Evolutionary conservation across 2,329 filamentous ascomycete species (phyloP).

Genomic region (Paraphaeosphaeria minitans): DNA sequence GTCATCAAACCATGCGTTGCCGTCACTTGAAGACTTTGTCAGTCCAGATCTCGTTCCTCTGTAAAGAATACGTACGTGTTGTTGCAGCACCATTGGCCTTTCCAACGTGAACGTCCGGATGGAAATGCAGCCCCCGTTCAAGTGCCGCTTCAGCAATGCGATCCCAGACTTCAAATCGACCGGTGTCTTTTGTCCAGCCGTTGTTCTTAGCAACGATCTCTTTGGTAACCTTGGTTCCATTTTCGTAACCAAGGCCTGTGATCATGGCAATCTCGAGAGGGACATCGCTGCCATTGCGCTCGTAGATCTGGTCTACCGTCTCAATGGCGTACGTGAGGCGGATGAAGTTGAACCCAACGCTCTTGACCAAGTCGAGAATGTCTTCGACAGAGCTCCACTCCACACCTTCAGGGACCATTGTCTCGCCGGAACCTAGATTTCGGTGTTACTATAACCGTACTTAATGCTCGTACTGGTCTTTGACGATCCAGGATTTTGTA

Average conservation of each 20-base stretch:
- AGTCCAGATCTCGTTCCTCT: no score
- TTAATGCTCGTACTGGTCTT: no score
- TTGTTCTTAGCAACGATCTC: constrained; percentile 46
- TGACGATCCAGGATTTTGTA: no score
- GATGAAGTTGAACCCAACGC: constrained; percentile 65
- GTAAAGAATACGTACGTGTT: constrained; percentile 14
- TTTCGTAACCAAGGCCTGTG: constrained; percentile 47
- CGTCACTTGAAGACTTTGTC: constrained; percentile 44
- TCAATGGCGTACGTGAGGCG: constrained; percentile 55
- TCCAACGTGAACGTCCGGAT: constrained; percentile 38
- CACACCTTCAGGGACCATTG: constrained; percentile 65
- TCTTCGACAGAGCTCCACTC: constrained; percentile 59
- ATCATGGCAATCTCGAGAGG: constrained; percentile 48
- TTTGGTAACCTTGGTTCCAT: constrained; percentile 48
- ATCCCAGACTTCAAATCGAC: constrained; percentile 47
- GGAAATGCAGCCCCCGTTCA: constrained; percentile 37
- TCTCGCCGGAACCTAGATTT: constrained; percentile 56
- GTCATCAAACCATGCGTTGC: constrained; percentile 64
- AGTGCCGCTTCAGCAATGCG: constrained; percentile 34
- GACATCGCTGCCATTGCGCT: constrained; percentile 46
- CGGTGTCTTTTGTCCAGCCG: constrained; percentile 45
- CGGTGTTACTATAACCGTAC: not conserved
- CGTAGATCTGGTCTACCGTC: constrained; percentile 50
- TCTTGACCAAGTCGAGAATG: constrained; percentile 59
- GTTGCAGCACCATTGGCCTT: constrained; percentile 44